Evolutionary conservation across 2,329 filamentous ascomycete genomes (phyloP), one percentile per base, ranked within the genome.

Genomic region (Endothia cerciana): DNA sequence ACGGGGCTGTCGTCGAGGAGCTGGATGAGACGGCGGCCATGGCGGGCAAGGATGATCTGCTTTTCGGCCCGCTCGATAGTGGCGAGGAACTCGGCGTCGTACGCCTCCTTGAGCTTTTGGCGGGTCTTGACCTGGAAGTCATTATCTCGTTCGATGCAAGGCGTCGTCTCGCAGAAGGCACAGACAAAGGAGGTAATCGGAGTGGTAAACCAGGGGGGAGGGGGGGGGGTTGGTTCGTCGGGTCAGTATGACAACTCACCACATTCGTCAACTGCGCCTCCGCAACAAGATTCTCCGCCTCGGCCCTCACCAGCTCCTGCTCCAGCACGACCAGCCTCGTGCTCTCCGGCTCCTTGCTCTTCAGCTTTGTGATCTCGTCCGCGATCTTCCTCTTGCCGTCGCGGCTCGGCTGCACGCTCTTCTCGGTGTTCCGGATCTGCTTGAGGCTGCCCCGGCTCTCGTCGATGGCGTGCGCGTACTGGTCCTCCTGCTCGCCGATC

Each of bases 21-120:
- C 71, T 91, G 89, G 64, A 99, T 78, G 43, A 99, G 86, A 53
- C 93, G 89, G 63, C 93, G 91, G 25, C 93, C 94, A 76, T 98
- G 94, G 73, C 91, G 92, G 65, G 95, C 94, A 19, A 99, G 86
- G 67, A 99, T 92, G 73, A 94, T 91, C 77, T 99, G 95, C 82
- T 98, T 98, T 82, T 98, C 95, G 30, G 93, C 93, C 40, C 94
- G 91, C 82, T 99, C 95, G 72, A 99, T 97, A 25, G 93, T 92
- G 66, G 94, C 93, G 19, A 91, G 87, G 70, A 97, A 92, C 76
- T 98, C 93, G 67, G 91, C 79, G 71, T 94, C 92, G 75, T 94
- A 98, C 30, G 95, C 92, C 79, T 97, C 92, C 81, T 97, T 97
- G 80, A 99, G 85, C 81, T 97, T 98, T 79, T 95, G 91, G 65